Conservation (phyloP, 1,139 yeast genomes). For the Saccharomyces uvarum region DNA sequence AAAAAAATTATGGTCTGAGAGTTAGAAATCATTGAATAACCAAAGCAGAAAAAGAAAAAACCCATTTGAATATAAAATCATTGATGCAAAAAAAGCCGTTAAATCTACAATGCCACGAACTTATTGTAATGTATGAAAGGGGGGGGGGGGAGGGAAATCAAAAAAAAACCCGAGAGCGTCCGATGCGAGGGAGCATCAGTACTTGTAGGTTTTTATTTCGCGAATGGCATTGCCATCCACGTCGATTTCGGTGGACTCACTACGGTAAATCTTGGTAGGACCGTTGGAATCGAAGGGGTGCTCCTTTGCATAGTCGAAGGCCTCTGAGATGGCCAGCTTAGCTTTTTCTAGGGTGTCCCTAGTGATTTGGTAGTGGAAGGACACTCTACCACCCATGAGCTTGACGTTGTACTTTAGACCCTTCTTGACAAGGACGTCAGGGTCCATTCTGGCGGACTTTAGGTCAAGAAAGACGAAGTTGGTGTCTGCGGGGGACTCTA, state of each 20-base stretch:
- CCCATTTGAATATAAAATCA: constrained; percentile 10
- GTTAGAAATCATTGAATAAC: constrained; percentile 1
- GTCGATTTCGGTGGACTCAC: constrained; percentile 31
- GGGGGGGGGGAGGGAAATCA: background rate
- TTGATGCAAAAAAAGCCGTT: constrained; percentile 10
- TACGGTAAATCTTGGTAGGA: constrained; percentile 38
- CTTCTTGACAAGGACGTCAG: constrained; percentile 45
- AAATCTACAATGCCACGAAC: constrained; percentile 20
- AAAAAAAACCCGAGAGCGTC: background rate
- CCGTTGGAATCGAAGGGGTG: constrained; percentile 37
- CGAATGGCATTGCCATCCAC: constrained; percentile 26
- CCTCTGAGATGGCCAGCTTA: constrained; percentile 52
- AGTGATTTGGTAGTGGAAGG: constrained; percentile 77
- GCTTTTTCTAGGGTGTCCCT: constrained; percentile 59
- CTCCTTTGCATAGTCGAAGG: constrained; percentile 42
- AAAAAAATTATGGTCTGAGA: constrained; percentile 1
- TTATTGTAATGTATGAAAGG: constrained; percentile 8
- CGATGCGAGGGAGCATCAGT: constrained; percentile 10
- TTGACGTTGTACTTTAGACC: constrained; percentile 58
- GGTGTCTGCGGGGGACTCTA: constrained; percentile 76
- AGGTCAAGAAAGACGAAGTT: constrained; percentile 78
- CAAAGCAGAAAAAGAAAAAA: constrained; percentile 1
- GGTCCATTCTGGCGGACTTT: constrained; percentile 51
- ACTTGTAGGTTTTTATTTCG: constrained; percentile 30
- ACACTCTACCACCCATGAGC: constrained; percentile 67